Evolutionary conservation across 2,329 filamentous ascomycete genomes (phyloP).

Genomic region (Apiospora pterosperma): DNA sequence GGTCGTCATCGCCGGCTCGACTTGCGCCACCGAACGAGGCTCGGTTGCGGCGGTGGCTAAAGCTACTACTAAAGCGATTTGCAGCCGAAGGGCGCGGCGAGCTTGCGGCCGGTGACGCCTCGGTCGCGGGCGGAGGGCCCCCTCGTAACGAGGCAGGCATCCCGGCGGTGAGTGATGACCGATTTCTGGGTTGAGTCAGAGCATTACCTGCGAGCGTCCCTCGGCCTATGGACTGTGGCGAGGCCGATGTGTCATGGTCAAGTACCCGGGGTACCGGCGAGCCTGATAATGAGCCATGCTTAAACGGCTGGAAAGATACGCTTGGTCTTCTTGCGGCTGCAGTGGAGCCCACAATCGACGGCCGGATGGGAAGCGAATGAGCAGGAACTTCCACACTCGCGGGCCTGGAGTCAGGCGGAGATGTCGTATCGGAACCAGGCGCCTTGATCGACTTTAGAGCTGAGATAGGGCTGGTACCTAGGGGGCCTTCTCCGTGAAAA

Average conservation of each 20-base stretch:
- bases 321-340: conserved; percentile 67
- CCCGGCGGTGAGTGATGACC: conserved; percentile 69
- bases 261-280: conserved; percentile 61
- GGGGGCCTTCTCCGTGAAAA: conserved; percentile 74
- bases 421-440: conserved; percentile 60
- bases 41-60: conserved; percentile 77
- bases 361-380: conserved; percentile 50
- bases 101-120: conserved; percentile 61
- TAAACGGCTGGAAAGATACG: conserved; percentile 92
- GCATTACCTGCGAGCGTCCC: conserved; percentile 41
- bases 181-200: conserved; percentile 60
- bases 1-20: conserved; percentile 66
- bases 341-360: conserved; percentile 45
- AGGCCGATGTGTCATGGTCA: conserved; percentile 51
- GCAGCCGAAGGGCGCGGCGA: conserved; percentile 77
- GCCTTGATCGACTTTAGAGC: conserved; percentile 68
- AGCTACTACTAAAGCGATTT: conserved; percentile 91
- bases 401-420: conserved; percentile 51
- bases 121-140: conserved; percentile 56
- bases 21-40: conserved; percentile 73
- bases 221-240: conserved; percentile 50
- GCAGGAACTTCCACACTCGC: conserved; percentile 42
- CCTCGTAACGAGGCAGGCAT: conserved; percentile 72
- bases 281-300: conserved; percentile 89
- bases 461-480: conserved; percentile 83